phyloP scores from a whole-genome alignment of 352 stramenopile species.

The Phytophthora meadii region DNA sequence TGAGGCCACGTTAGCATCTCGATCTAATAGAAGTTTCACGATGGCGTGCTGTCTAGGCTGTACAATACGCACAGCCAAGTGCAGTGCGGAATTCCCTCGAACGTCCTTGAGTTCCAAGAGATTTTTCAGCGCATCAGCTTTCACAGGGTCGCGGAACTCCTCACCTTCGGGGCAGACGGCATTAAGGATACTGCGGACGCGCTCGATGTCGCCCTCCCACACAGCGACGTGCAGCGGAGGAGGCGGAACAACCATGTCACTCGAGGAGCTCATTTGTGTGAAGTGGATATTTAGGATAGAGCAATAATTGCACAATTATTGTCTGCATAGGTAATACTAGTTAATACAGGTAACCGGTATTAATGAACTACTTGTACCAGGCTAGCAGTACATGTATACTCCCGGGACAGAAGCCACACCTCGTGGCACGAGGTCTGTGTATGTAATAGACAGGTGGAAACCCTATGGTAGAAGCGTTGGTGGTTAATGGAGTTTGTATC shows the following conservation, averaged over 20 bases:
- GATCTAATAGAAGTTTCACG: slow-evolving; percentile 64
- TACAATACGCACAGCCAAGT: slow-evolving; percentile 74
- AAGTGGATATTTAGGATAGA: too few species aligned
- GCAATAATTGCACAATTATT: background rate
- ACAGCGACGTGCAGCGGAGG: slow-evolving; percentile 70
- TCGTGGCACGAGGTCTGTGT: background rate
- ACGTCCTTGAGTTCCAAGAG: slow-evolving; percentile 65
- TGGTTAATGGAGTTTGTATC: background rate
- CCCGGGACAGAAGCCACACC: too few species aligned
- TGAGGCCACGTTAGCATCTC: slow-evolving; percentile 38
- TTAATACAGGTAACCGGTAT: too few species aligned
- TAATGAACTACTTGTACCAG: too few species aligned
- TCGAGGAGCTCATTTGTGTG: slow-evolving; percentile 9
- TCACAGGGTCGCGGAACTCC: slow-evolving; percentile 7
- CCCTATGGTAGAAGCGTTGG: background rate
- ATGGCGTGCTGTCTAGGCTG: slow-evolving; percentile 69
- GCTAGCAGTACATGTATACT: too few species aligned
- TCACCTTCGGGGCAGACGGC: slow-evolving; percentile 16
- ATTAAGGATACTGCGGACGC: slow-evolving; percentile 44
- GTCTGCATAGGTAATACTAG: too few species aligned
- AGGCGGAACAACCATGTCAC: slow-evolving; percentile 4
- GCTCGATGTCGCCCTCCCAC: slow-evolving; percentile 67
- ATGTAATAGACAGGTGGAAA: background rate
- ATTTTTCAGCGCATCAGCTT: slow-evolving; percentile 32
- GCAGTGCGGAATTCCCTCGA: slow-evolving; percentile 74